Evolutionary conservation across 2,329 filamentous ascomycete species (phyloP), one percentile per base, ranked within the genome.

Genomic region (Drechmeria coniospora): DNA sequence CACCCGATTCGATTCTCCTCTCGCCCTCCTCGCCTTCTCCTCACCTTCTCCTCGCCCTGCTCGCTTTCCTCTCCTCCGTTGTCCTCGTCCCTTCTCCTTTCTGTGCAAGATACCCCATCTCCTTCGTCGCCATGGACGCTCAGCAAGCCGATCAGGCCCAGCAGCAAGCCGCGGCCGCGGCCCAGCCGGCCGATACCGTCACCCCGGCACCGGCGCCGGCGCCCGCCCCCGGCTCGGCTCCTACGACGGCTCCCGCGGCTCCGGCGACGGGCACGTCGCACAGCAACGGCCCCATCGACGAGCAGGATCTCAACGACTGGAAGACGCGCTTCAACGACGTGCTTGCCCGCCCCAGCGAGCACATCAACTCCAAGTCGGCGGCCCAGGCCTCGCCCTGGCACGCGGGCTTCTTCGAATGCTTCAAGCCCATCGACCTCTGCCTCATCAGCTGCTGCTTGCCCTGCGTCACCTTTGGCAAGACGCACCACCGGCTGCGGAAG

Each of bases 381-480:
- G 45, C 55, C 9, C 47, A 43, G 14, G 39, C 37, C 15, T 35
- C 58, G 0, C 45, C 52, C 8, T 64, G 59, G 59, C 38, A 38
- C 34, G 43, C 44, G 24, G 36, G 47, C 28, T 54, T 63, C 41
- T 63, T 60, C 25, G 50, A 49, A 32, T 64, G 58, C 51, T 57
- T 54, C 44, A 49, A 35, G 33, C 60, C 59, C 15, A 46, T 61
- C 28, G 51, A 56, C 28, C 49, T 51, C 2, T 63, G 60, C 41
- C 36, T 60, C n/a, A 45, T 61, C 28, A 52, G 54, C 11, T 64
- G 50, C 36, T 63, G 53, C 35, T 34, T 60, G 15, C 60, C 61
- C 2, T 64, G 60, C 34, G 46, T 63, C 18, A 61, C 57, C 19
- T 64, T 62, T 26, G 59, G 59, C 43, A 60, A 58, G 52, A 61